Conservation (phyloP, 164 flowering plant genomes). For the Chimonanthus salicifolius region DNA sequence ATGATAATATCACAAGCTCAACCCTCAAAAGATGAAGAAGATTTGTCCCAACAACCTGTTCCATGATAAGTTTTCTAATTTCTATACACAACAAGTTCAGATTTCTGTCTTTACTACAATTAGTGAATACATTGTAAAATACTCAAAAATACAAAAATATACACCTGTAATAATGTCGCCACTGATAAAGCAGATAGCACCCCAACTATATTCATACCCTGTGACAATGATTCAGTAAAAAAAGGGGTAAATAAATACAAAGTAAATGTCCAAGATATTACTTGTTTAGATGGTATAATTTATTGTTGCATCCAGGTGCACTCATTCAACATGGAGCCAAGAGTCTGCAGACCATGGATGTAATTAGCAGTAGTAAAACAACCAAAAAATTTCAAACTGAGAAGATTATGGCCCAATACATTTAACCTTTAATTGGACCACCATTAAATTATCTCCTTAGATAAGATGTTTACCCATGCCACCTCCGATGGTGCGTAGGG, state of each 20-base stretch:
- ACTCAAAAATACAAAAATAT: background rate
- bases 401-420: background rate
- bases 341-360: background rate
- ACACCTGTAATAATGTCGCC: conserved; percentile 88
- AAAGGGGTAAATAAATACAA: background rate
- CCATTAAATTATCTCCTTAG: background rate
- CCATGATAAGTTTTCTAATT: background rate
- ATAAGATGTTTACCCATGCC: background rate
- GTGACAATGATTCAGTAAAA: conserved; percentile 10
- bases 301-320: background rate
- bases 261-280: background rate
- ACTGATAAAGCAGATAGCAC: conserved; percentile 68
- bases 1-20: background rate
- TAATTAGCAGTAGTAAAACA: background rate
- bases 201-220: conserved; percentile 71
- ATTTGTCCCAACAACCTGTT: background rate
- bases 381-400: background rate
- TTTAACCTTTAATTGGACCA: background rate
- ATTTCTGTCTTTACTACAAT: background rate
- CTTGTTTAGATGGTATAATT: background rate
- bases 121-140: too few species aligned
- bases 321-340: background rate
- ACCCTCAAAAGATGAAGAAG: background rate
- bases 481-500: background rate
- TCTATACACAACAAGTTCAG: too few species aligned